These are phyloP conservation scores for Camellia japonica DNA, from an alignment of 148 eudicot genomes.

Conservation along the genomic window DNA sequence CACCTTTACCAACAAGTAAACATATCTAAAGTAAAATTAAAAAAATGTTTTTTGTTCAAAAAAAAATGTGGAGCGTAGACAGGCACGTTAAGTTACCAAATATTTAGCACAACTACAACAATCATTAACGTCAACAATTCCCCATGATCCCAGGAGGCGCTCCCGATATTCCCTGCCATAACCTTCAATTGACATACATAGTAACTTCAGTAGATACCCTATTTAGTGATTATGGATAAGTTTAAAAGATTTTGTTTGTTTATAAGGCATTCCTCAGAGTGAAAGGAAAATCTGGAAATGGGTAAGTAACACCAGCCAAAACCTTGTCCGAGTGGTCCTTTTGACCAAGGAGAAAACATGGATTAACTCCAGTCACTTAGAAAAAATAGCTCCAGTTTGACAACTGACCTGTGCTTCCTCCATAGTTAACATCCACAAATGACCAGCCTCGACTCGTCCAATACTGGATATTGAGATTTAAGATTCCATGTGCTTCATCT, in stretches of 20 bases:
- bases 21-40: slow-evolving; percentile 11
- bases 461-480: slow-evolving; percentile 74
- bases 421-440: slow-evolving; percentile 88
- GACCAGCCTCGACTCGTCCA: slow-evolving; percentile 99
- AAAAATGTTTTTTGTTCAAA: background rate
- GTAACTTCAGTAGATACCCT: background rate
- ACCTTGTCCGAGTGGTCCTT: background rate
- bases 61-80: background rate
- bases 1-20: slow-evolving; percentile 37
- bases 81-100: slow-evolving; percentile 42
- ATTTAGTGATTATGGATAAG: background rate
- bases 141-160: slow-evolving; percentile 73
- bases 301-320: background rate
- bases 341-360: background rate
- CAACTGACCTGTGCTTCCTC: slow-evolving; percentile 85
- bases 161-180: slow-evolving; percentile 87
- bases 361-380: background rate
- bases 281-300: background rate
- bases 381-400: background rate
- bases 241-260: background rate
- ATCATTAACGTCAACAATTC: slow-evolving; percentile 81
- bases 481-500: slow-evolving; percentile 70
- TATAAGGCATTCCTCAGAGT: background rate
- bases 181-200: slow-evolving; percentile 36
- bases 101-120: slow-evolving; percentile 85